Evolutionary conservation across 441 rosid species (phyloP), one percentile per base, ranked within the genome.

Genomic region (Corymbia calophylla): DNA sequence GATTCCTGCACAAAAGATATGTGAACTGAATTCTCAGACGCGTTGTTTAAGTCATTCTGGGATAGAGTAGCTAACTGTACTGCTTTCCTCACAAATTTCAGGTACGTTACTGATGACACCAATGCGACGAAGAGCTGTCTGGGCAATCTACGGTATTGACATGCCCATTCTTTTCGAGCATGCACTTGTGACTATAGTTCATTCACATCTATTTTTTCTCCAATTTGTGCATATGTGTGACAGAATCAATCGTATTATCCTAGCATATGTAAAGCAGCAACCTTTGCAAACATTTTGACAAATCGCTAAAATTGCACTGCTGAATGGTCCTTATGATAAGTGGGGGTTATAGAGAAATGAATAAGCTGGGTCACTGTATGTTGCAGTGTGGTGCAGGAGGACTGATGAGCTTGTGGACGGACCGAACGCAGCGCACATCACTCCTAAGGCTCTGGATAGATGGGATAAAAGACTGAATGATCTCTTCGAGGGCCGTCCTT

Each of bases 351-450:
- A 23, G 51, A 77, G n/a, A 77, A 44, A 44, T 77, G 84, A 77
- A 77, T 44, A 77, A 77, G 84, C 51, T 23, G n/a, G 84, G n/a
- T 77, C 51, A 77, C n/a, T 44, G 84, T 88, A 91, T 58, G 29
- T 15, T 94, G 90, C 93, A 97, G 99, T 96, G 89, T 97, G 99
- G 99, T 97, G 99, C 92, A 94, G 99, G 94, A 96, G 99, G 93
- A 97, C 98, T 4, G 99, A 97, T 92, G 99, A 97, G 90, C 95
- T 97, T 19, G 98, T 97, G 23, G 98, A 96, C 86, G 99, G 98
- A 49, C 99, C 98, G 7, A 96, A 96, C 91, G 98, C 98, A 21
- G 91, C 97, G 11, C 97, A 96, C 91, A 96, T 97, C 92, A 96
- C 98, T 54, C 98, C 99, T 8, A 94, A 93, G 90, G 99, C 99